phyloP scores from a whole-genome alignment of 2,329 filamentous ascomycete genomes.

The Aspergillus aculeatus region DNA sequence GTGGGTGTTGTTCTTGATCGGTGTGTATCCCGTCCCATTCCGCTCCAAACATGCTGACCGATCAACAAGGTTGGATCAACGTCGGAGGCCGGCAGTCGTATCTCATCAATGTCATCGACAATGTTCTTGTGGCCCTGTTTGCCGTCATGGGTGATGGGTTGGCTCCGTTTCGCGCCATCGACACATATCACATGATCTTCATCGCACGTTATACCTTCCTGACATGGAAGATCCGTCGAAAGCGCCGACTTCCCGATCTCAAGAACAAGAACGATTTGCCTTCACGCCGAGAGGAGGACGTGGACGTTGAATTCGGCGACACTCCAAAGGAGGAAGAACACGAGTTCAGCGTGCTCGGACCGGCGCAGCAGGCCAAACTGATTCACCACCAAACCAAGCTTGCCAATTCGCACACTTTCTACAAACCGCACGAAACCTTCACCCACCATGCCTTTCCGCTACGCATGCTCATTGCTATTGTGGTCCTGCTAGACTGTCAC shows the following conservation, averaged over 20 bases:
- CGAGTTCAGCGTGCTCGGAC: slow-evolving; percentile 63
- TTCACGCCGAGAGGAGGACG: slow-evolving; percentile 40
- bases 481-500: slow-evolving; percentile 77
- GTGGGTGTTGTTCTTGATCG: slow-evolving; percentile 89
- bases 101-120: slow-evolving; percentile 68
- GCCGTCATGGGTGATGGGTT: slow-evolving; percentile 69
- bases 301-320: slow-evolving; percentile 47
- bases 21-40: slow-evolving; percentile 35
- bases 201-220: slow-evolving; percentile 70
- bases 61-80: slow-evolving; percentile 70
- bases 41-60: not conserved
- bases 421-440: slow-evolving; percentile 81
- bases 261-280: slow-evolving; percentile 70
- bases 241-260: slow-evolving; percentile 61
- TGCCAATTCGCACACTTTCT: slow-evolving; percentile 80
- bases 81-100: slow-evolving; percentile 71
- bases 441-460: slow-evolving; percentile 80
- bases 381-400: slow-evolving; percentile 78
- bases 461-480: slow-evolving; percentile 69
- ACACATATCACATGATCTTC: slow-evolving; percentile 86
- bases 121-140: slow-evolving; percentile 68
- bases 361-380: slow-evolving; percentile 66
- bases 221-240: slow-evolving; percentile 65
- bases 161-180: slow-evolving; percentile 71
- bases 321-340: slow-evolving; percentile 48